phyloP scores from a whole-genome alignment of 768 basidiomycete species.

The Hysterangium stoloniferum region DNA sequence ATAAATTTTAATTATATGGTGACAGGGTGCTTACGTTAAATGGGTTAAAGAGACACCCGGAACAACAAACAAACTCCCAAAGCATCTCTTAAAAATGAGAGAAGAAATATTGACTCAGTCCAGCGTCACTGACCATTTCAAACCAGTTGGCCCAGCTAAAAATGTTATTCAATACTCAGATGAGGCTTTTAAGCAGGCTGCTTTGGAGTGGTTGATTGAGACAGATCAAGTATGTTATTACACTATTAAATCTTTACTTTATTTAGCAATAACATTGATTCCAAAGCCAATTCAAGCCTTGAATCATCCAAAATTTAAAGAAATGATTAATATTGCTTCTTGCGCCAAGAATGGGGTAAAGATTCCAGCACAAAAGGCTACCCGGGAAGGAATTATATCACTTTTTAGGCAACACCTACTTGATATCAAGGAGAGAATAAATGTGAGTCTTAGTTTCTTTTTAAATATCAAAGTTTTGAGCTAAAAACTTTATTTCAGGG shows the following conservation, averaged over 20 bases:
- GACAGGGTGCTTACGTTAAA: too few relatives aligned
- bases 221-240: not conserved
- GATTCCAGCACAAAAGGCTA: conserved; percentile 25
- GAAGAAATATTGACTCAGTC: too few relatives aligned
- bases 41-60: too few relatives aligned
- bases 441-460: conserved; percentile 15
- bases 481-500: conserved; percentile 11
- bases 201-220: not conserved
- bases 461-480: not conserved
- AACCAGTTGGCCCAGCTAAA: not conserved
- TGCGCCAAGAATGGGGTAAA: conserved; percentile 29
- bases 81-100: too few relatives aligned
- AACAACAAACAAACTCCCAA: too few relatives aligned
- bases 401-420: conserved; percentile 21
- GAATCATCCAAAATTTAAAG: conserved; percentile 25
- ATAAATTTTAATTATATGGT: too few relatives aligned
- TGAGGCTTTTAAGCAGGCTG: not conserved
- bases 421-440: conserved; percentile 13
- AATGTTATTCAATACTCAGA: not conserved
- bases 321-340: conserved; percentile 32
- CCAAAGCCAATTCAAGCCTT: conserved; percentile 22
- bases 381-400: conserved; percentile 21
- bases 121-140: not conserved
- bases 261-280: not conserved
- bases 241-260: not conserved